Base-by-base conservation (phyloP, 202 grass and related monocot genomes). In the Setaria italica region DNA sequence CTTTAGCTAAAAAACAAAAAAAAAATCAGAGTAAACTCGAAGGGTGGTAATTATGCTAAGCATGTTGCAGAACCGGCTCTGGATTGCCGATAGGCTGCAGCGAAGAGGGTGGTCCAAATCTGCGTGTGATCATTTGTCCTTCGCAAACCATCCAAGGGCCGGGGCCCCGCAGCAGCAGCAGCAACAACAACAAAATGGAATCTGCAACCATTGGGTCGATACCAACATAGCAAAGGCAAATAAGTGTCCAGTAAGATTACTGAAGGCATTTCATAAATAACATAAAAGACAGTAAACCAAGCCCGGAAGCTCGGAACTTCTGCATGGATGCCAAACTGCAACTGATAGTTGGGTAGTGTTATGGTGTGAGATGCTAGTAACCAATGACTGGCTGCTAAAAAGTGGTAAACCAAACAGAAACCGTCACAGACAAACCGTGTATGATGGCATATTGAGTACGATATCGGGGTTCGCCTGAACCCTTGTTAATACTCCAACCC, bases 1-100 rank as follows among this genome's bases (percentile, higher is more conserved):
- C 89, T 78, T 79, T 94, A 30, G 70, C 72, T 29, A 64, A 5
- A 11, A 11, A 84, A 65, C 12, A 78, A 7, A 45, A 86, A 35
- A 3, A 64, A 58, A 25, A 10, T 79, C 59, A 91, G 9, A 54
- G 47, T 41, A 72, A 71, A 41, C 3, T 19, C 51, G 21, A 43
- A 73, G 20, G 42, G 48, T 74, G 67, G 33, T 84, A 0, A 4
- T 4, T 45, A 67, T 9, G 65, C 21, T 51, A 62, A 45, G 65
- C 41, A 82, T 25, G 25, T 25, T 25, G 0, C 25, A 25, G 25
- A 25, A 25, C 25, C 25, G 25, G 25, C 25, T 25, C 25, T 25
- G 25, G 25, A 25, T 0, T 25, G 25, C 25, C 25, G 25, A 25
- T 25, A 25, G 25, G 25, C 25, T 25, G 25, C 25, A 25, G 25